Conservation (phyloP, 176 grass and related monocot genomes). For the Tillandsia fasciculata region DNA sequence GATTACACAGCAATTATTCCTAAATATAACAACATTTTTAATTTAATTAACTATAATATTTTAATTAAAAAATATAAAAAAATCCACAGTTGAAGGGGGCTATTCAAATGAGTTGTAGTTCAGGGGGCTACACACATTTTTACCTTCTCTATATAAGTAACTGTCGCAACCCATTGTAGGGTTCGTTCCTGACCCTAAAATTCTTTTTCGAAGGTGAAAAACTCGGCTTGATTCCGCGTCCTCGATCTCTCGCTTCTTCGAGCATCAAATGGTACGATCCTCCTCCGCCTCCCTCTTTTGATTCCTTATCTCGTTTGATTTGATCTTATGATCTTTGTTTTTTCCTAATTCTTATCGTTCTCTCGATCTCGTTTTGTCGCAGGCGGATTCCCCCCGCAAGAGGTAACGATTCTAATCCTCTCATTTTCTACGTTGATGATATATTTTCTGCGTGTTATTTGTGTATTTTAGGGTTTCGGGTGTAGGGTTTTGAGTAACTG, state of each 20-base stretch:
- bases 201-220: background rate
- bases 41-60: no score
- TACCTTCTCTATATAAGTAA: background rate
- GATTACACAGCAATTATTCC: no score
- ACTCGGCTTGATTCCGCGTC: background rate
- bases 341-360: background rate
- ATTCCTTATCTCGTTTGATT: background rate
- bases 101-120: no score
- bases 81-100: no score
- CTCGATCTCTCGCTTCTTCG: background rate
- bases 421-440: background rate
- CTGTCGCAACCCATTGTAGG: background rate
- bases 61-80: no score
- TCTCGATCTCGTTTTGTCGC: conserved; percentile 11
- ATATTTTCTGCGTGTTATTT: background rate
- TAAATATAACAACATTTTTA: no score
- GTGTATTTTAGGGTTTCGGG: background rate
- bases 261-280: no score
- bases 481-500: background rate
- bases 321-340: background rate
- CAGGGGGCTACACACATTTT: no score
- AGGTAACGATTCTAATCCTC: conserved; percentile 23
- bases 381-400: conserved; percentile 54
- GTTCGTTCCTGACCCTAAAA: background rate
- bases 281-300: conserved; percentile 27